Evolutionary conservation across 2,329 filamentous ascomycete genomes (phyloP), one percentile per base, ranked within the genome.

Genomic region (Fusarium foetens): DNA sequence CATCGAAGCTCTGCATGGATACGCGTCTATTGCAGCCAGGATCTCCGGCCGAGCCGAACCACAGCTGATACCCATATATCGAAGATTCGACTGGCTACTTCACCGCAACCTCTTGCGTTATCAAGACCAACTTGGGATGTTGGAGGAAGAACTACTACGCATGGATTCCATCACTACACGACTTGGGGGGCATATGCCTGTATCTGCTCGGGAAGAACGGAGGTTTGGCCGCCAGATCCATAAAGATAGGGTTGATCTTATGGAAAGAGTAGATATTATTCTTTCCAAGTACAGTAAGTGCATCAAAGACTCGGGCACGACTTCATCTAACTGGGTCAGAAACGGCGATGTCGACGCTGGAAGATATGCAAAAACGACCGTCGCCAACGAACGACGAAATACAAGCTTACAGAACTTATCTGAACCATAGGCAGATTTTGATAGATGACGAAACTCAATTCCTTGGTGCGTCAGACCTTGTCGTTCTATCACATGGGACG

Each of bases 91-190:
- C 78, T 87, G 89, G 16, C 83, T 97, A 23, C 95, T 96, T 75
- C 94, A 97, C 79, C 91, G 95, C 6, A 83, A 97, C 6, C 83
- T 98, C 6, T 85, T 97, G 1, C 91, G 96, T 70, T 85, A 97
- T 21, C 95, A 97, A 80, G 94, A 97, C 77, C 94, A 97, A 79
- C 89, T 97, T 23, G 86, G 87, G 35, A 92, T 95, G 75, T 84
- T 97, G 41, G 94, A 97, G 80, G 91, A 94, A 76, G 90, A 95
- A 63, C 86, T 98, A 2, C 88, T 89, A 23, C 84, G 86, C 0
- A 81, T 96, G 2, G 95, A 97, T 76, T 83, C 82, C 25, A 81
- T 83, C 2, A 88, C 90, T 73, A 88, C 88, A 0, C 80, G 84
- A 6, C 81, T 83, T 1, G 75, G 83, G n/a, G 66, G 35, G 3